Base-by-base conservation (phyloP, 106 monocot species). In the Hemerocallis citrina region DNA sequence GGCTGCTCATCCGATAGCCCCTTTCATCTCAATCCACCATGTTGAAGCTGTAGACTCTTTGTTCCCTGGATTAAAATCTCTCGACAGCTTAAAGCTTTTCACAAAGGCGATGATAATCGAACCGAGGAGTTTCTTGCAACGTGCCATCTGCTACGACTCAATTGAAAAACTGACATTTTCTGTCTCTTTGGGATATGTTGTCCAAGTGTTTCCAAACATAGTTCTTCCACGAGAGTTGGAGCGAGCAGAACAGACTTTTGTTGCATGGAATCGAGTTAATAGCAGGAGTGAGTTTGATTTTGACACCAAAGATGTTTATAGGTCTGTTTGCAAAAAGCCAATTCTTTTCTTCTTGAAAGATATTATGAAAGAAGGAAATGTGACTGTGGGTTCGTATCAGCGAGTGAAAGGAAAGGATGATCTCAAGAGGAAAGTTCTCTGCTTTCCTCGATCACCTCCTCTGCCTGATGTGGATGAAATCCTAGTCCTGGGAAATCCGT, bases 21-120 rank as follows among this genome's bases (percentile, higher is more conserved):
- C 96, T 38, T 91, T 91, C 56, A 58, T 96, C 34, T 79, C 87
- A 1, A 79, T 96, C 59, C 96, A 91, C 69, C 91, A 96, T 67
- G 72, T 91, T 55, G 96, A 92, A 68, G 67, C 75, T 47, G 89
- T 95, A 25, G 75, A 95, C 7, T 79, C 91, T 19, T 52, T 91
- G 10, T 96, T 76, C 61, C 91, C 91, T 57, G 96, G 87, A 20
- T 72, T 84, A 61, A 81, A 55, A 76, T 71, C 74, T 38, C 70
- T 90, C 1, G 61, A 81, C 46, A 81, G 84, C 66, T 52, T 96
- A 7, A 64, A 79, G 56, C 83, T 89, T 34, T 94, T 94, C 45
- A 68, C 93, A 32, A 79, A 74, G 68, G 90, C 90, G 34, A 90
- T 86, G 89, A 71, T 59, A 19, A 54, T 47, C 0, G 70, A 86